Evolutionary conservation across 768 basidiomycete genomes (phyloP).

Genomic region (Leccinum broughii): DNA sequence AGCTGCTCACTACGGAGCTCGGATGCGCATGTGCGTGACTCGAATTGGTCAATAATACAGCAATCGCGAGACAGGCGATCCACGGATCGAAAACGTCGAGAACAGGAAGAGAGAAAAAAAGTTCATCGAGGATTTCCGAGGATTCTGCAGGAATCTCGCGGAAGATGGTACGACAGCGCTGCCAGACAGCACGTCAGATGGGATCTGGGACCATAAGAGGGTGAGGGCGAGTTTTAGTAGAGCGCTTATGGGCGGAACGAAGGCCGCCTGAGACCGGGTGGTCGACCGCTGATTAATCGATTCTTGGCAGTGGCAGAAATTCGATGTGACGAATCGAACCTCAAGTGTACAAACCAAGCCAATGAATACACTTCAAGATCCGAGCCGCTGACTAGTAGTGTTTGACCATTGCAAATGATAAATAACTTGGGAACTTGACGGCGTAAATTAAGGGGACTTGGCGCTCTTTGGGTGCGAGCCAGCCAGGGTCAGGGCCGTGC

Average conservation of each 20-base stretch:
- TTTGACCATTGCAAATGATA: constrained; percentile 2
- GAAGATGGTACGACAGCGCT: constrained; percentile 50
- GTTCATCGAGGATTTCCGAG: constrained; percentile 44
- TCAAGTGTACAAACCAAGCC: not conserved
- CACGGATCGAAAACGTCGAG: constrained; percentile 55
- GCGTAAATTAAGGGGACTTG: not conserved
- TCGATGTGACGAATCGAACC: not conserved
- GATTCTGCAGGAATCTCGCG: constrained; percentile 50
- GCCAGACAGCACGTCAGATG: constrained; percentile 33
- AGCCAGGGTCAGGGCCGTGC: not conserved
- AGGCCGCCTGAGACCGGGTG: constrained; percentile 9
- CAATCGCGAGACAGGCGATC: constrained; percentile 51
- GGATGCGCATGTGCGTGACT: constrained; percentile 40
- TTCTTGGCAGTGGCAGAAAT: constrained; percentile 3
- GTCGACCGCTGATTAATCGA: not conserved
- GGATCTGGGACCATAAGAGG: not conserved
- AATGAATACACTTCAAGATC: not conserved
- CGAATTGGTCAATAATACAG: constrained; percentile 53
- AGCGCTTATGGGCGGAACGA: constrained; percentile 5
- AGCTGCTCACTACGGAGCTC: constrained; percentile 26
- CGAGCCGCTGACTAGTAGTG: constrained; percentile 1
- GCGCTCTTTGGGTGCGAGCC: not conserved
- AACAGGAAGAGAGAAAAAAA: constrained; percentile 37
- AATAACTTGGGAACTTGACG: not conserved
- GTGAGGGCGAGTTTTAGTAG: not conserved